Conservation (phyloP, 352 stramenopile genomes). For the Phytophthora cajani region DNA sequence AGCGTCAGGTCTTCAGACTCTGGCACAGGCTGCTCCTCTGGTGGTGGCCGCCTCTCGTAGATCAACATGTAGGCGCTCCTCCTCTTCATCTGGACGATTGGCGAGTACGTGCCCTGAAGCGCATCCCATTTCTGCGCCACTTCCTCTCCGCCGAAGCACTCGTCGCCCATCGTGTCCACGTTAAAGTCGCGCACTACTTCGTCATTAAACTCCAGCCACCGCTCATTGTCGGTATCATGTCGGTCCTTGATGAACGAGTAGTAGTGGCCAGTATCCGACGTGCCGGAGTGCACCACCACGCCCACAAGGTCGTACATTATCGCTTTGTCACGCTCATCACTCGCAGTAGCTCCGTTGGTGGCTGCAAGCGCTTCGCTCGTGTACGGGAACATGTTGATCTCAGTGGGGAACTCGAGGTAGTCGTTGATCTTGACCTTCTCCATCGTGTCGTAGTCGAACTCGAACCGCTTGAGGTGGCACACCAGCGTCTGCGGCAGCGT, state of each 20-base stretch:
- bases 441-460: conserved; percentile 92
- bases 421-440: conserved; percentile 91
- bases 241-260: conserved; percentile 94
- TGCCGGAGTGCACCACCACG: conserved; percentile 93
- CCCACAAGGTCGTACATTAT: conserved; percentile 91
- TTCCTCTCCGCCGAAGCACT: conserved; percentile 93
- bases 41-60: conserved; percentile 53
- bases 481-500: conserved; percentile 78
- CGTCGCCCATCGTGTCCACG: conserved; percentile 65
- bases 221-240: conserved; percentile 14
- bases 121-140: conserved; percentile 63
- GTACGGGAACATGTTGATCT: conserved; percentile 92
- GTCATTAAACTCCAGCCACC: conserved; percentile 95
- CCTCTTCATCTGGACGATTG: conserved; percentile 64
- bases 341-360: conserved; percentile 4
- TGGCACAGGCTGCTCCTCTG: not conserved
- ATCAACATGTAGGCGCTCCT: conserved; percentile 84
- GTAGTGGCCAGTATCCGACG: conserved; percentile 93
- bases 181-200: conserved; percentile 87
- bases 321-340: not conserved
- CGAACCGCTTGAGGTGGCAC: conserved; percentile 88
- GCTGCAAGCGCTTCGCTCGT: conserved; percentile 68
- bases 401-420: conserved; percentile 80
- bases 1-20: conserved; percentile 1
- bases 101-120: conserved; percentile 24